A percentile compares a stretch with the other conserved stretches of the same genome.
phyloP scores from a whole-genome alignment of 441 rosid genomes.

The Brassica balearica region DNA sequence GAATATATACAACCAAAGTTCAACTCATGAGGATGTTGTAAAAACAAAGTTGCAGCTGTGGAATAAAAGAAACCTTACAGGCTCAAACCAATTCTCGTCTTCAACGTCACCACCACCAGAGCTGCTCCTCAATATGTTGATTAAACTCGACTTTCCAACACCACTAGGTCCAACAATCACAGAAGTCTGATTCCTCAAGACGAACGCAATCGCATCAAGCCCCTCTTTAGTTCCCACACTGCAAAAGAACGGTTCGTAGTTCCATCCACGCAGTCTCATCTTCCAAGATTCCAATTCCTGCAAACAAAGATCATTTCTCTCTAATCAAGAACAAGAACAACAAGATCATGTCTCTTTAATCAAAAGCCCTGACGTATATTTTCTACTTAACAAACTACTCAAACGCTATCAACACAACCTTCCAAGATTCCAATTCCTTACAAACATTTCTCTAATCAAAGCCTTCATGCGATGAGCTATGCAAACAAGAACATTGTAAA shows the following conservation, averaged over 20 bases:
- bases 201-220: constrained; percentile 65
- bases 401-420: too few species aligned
- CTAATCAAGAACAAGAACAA: too few species aligned
- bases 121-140: constrained; percentile 71
- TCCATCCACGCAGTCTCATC: constrained; percentile 71
- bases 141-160: constrained; percentile 94
- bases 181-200: constrained; percentile 73
- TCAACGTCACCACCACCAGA: constrained; percentile 39
- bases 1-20: background rate
- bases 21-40: background rate
- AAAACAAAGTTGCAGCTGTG: background rate
- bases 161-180: constrained; percentile 98
- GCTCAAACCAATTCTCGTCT: constrained; percentile 71
- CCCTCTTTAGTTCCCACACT: constrained; percentile 75
- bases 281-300: constrained; percentile 74
- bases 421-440: too few species aligned
- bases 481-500: too few species aligned
- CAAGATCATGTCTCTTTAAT: background rate
- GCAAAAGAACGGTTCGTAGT: constrained; percentile 80
- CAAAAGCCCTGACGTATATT: background rate
- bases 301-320: constrained; percentile 12
- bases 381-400: background rate
- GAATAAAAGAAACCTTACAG: constrained; percentile 49
- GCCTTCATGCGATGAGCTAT: too few species aligned
- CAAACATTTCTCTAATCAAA: background rate